Conservation (phyloP, 371 early-diverging fungal species). For the Mortierella sp. region DNA sequence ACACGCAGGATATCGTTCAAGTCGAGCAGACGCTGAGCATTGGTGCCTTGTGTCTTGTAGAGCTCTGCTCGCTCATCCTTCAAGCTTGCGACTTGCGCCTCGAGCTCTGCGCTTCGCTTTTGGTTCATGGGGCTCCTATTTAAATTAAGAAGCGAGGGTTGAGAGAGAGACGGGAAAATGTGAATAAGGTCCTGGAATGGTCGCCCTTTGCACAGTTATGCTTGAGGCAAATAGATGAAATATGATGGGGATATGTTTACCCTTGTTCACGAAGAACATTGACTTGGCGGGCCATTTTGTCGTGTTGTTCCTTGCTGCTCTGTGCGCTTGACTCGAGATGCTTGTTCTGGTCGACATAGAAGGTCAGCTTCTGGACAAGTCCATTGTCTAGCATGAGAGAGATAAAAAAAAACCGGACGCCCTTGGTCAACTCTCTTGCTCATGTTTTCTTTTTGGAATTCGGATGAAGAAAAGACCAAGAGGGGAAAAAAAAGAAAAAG, state of each 20-base stretch:
- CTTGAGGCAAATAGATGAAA: background rate
- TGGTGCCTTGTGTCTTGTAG: conserved; percentile 91
- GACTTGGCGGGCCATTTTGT: conserved; percentile 53
- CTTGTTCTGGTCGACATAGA: conserved; percentile 52
- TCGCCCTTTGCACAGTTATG: too few species aligned
- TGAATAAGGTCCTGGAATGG: background rate
- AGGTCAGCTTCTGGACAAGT: conserved; percentile 50
- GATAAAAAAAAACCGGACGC: background rate
- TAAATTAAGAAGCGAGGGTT: background rate
- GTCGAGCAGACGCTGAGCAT: conserved; percentile 91
- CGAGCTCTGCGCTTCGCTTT: conserved; percentile 79
- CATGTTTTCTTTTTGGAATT: background rate
- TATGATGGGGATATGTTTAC: conserved; percentile 25
- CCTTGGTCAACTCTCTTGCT: background rate
- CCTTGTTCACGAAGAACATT: conserved; percentile 50
- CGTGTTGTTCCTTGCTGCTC: conserved; percentile 42
- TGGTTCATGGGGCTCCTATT: conserved; percentile 63
- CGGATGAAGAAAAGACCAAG: background rate
- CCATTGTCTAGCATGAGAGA: conserved; percentile 38
- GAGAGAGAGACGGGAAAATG: background rate
- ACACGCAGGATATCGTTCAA: conserved; percentile 83
- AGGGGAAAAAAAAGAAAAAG: background rate
- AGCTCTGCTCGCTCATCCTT: conserved; percentile 91
- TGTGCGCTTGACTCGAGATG: conserved; percentile 41
- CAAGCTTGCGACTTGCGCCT: conserved; percentile 77